These are phyloP conservation scores for Apiotrichum gracile DNA, from an alignment of 1,284 basidiomycete species.

Conservation along the genomic window DNA sequence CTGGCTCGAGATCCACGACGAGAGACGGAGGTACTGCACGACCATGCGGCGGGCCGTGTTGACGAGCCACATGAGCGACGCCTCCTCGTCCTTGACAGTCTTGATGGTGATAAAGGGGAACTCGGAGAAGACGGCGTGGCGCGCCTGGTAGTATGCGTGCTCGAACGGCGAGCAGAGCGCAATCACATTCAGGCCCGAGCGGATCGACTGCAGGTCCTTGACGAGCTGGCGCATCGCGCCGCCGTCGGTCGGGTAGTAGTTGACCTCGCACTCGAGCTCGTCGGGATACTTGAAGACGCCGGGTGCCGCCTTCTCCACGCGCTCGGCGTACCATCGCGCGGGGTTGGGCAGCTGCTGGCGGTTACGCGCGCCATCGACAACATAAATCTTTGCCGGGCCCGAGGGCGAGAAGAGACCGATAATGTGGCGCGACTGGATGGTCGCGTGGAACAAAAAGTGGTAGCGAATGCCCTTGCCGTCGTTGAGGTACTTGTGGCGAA, in stretches of 20 bases:
- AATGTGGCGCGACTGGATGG: constrained; percentile 73
- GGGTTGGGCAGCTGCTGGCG: constrained; percentile 76
- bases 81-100: constrained; percentile 59
- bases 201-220: constrained; percentile 67
- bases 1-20: constrained; percentile 74
- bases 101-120: constrained; percentile 87
- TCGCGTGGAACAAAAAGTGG: constrained; percentile 87
- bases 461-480: constrained; percentile 69
- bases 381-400: constrained; percentile 69
- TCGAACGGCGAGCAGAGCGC: constrained; percentile 83
- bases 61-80: constrained; percentile 53
- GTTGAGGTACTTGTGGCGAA: constrained; percentile 68
- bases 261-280: constrained; percentile 62
- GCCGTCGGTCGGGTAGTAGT: constrained; percentile 70
- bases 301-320: constrained; percentile 49
- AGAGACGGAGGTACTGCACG: constrained; percentile 70
- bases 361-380: constrained; percentile 82
- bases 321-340: constrained; percentile 65
- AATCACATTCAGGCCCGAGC: constrained; percentile 59
- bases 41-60: constrained; percentile 63
- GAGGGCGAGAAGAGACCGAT: constrained; percentile 78
- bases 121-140: constrained; percentile 65
- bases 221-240: constrained; percentile 82
- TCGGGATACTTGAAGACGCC: constrained; percentile 63
- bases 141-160: constrained; percentile 73